Base-by-base conservation (phyloP, 139 green algal species). In the Raphidocelis subcapitata region DNA sequence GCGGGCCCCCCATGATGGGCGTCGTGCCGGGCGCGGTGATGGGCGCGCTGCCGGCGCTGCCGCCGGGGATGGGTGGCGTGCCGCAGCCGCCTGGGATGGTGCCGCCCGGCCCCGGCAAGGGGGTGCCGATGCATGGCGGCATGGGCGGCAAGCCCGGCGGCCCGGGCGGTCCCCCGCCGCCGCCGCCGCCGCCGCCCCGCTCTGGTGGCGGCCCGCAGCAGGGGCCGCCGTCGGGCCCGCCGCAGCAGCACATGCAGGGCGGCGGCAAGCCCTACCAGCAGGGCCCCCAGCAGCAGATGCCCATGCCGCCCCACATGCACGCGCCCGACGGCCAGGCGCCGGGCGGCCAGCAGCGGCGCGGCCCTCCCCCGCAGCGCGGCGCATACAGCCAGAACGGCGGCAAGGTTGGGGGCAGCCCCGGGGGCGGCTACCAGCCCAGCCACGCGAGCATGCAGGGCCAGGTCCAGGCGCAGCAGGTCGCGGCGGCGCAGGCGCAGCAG, bases 41-140 rank as follows among this genome's bases (percentile, higher is more conserved):
- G 41, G 41, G 8, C 8, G 41, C 8, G 41, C 41, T 49, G 41
- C 41, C 41, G 41, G 8, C 41, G 41, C 8, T 49, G 41, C 41
- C 41, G 41, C 41, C 41, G 41, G 8, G 12, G 12, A 49, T 49
- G 41, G 41, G 41, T n/a, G n/a, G n/a, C n/a, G n/a, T n/a, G 60
- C 60, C 35, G 67, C 67, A 73, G 52, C 67, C 62, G 52, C 69
- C 65, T 20, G 52, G 29, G 41, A 26, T 31, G 26, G 51, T 26
- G 36, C 28, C 55, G 8, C 67, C 41, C 8, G 49, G 28, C 5
- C 32, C 33, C 2, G 29, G 23, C 20, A 20, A 37, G 24, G 16
- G 3, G 3, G 28, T 24, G 28, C 59, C 62, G 31, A 52, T 63
- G 66, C 67, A 65, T 37, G 55, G n/a, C 35, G 4, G 32, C 28